phyloP scores from a whole-genome alignment of 805 yeast species.

The Lipomyces anomalus region DNA sequence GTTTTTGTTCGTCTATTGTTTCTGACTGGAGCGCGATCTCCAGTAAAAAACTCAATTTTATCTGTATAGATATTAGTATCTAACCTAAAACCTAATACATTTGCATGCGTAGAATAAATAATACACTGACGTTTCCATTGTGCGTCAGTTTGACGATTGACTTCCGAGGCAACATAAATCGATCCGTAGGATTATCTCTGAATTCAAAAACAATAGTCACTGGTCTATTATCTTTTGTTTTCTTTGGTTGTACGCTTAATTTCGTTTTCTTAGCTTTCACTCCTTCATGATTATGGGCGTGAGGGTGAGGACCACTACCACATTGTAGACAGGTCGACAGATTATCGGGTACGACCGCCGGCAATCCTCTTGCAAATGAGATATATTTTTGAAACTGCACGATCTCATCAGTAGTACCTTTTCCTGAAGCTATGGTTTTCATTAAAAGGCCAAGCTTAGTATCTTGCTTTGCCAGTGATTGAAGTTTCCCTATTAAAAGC shows the following conservation, averaged over 20 bases:
- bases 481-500: conserved; percentile 78
- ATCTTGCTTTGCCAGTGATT: conserved; percentile 73
- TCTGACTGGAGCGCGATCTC: too few relatives aligned
- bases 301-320: too few relatives aligned
- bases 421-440: conserved; percentile 82
- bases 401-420: conserved; percentile 66
- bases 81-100: conserved; percentile 38
- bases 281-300: too few relatives aligned
- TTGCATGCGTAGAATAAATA: conserved; percentile 31
- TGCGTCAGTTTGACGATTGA: conserved; percentile 59
- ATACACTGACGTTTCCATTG: conserved; percentile 10
- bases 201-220: conserved; percentile 82
- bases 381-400: conserved; percentile 66
- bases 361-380: conserved; percentile 26
- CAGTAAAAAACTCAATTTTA: too few relatives aligned
- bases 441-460: conserved; percentile 61
- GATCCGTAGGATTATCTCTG: conserved; percentile 66
- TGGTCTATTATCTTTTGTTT: conserved; percentile 55
- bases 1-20: too few relatives aligned
- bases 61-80: too few relatives aligned
- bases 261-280: conserved; percentile 3
- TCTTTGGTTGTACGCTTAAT: conserved; percentile 7
- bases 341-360: conserved; percentile 12
- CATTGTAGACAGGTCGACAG: too few relatives aligned
- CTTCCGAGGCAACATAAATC: conserved; percentile 71